phyloP scores from a whole-genome alignment of 371 early-diverging fungal species.

The Capillidium heterosporum region DNA sequence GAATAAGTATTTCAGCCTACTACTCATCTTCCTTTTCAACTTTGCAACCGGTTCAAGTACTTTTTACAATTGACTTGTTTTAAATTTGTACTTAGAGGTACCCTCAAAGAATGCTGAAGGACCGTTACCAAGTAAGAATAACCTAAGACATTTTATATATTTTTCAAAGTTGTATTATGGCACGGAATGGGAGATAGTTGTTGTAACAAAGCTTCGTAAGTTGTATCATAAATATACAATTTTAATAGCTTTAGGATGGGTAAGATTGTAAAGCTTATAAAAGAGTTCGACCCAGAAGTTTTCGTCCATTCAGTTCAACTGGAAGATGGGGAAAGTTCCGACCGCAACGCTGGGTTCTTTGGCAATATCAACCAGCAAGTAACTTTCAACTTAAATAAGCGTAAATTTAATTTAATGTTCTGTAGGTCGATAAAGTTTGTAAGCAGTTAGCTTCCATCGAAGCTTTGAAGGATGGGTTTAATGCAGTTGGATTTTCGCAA shows the following conservation, averaged over 20 bases:
- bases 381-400: not conserved
- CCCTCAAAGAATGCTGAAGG: no score
- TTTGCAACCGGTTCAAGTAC: no score
- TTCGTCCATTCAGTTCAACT: conserved; percentile 61
- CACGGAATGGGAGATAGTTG: conserved; percentile 87
- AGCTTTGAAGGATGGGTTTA: conserved; percentile 51
- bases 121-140: no score
- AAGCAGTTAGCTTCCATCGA: conserved; percentile 25
- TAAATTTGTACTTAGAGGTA: no score
- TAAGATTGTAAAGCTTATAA: conserved; percentile 24
- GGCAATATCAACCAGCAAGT: conserved; percentile 59
- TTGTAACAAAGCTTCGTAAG: conserved; percentile 31
- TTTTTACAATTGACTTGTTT: no score
- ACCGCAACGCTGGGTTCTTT: conserved; percentile 65
- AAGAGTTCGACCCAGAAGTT: conserved; percentile 32
- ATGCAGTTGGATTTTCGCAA: conserved; percentile 91
- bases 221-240: not conserved
- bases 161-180: conserved; percentile 44
- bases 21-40: no score
- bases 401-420: not conserved
- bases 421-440: conserved; percentile 37
- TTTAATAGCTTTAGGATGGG: conserved; percentile 27
- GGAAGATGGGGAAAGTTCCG: conserved; percentile 34
- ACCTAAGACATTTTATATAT: no score
- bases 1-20: no score